Base-by-base conservation (phyloP, 306 rosid species). In the Cicer arietinum region DNA sequence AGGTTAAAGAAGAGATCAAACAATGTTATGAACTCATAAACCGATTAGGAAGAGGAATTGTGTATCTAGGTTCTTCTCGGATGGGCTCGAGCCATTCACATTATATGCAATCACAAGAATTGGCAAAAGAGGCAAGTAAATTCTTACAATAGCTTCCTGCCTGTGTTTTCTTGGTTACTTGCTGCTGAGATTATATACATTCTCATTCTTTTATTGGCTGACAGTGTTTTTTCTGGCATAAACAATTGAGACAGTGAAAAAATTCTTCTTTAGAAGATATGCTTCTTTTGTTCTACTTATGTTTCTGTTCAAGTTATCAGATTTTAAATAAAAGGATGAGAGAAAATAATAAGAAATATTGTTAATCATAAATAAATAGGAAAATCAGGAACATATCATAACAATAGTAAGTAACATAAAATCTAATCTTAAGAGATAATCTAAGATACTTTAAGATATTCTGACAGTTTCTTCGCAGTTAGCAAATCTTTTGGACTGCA, bases 51-150 rank as follows among this genome's bases (percentile, higher is more conserved):
- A 94, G 92, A 69, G 98, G 98, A 82, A 89, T 69, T 13, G 82
- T 94, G 41, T 94, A 91, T 81, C 84, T 94, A 67, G 98, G 98
- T 66, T 94, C 98, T 63, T 82, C 98, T 76, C 90, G 98, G 84
- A 87, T 87, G 85, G 93, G 86, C 44, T 85, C 93, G 0, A 76
- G 76, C 80, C 97, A 91, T 81, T 69, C 94, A 69, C 97, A 91
- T 77, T 91, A 90, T 61, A 12, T 63, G 39, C 93, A 90, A 80
- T 79, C 92, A 37, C 89, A 82, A 20, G 90, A 71, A 70, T 81
- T 94, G 80, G 85, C 93, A 58, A 85, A 81, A 80, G 91, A 91
- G 88, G 98, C 90, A 85, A 89, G 87, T 72, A 30, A 17, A 64
- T 69, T 82, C 60, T 7, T 69, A 35, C 75, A 7, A 10, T 59